Base-by-base conservation (phyloP, 129 eudicot species). In the Arctium minus region DNA sequence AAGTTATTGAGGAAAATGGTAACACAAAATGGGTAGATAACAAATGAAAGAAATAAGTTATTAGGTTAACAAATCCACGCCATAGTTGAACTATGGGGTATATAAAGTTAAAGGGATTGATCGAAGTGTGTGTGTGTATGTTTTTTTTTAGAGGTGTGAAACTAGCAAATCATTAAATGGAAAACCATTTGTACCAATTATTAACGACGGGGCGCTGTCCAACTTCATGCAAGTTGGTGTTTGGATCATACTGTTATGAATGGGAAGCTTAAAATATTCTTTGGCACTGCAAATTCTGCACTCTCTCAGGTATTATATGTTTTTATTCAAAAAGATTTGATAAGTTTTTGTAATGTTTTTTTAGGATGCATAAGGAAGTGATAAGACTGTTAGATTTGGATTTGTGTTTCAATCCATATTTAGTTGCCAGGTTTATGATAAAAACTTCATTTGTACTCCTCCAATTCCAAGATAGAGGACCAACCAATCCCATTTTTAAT, bases 261-360 rank as follows among this genome's bases (percentile, higher is more conserved):
- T 86, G 84, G 89, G 33, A 91, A 85, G 93, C 90, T 96, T 80
- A 96, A 96, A 82, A 84, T 96, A 56, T 96, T 96, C 77, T 93
- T 98, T 5, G 99, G 99, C 72, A 85, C 94, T 0, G 95, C 94
- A n/a, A 96, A 96, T 88, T 88, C 95, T 29, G 84, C 91, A 9
- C 94, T 96, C 71, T 88, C 99, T 85, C 88, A 92, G 98, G 99
- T 96, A 84, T 62, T 38, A 27, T 77, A 65, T 37, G 18, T 17
- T 30, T 35, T 12, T 27, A 53, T 81, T 72, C 13, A 15, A 35
- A 33, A 3, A 22, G 40, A 77, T 36, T 50, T 56, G 35, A 18
- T 31, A 35, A 27, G 27, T 64, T 75, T 75, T 6, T 30, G 32
- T 46, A 13, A 70, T 22, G 27, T 22, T 22, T 22, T 22, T 22